Percentiles rank a stretch among this genome's conserved stretches.
Conservation (phyloP, 2,329 filamentous ascomycete genomes). For the Penicillium sp. region DNA sequence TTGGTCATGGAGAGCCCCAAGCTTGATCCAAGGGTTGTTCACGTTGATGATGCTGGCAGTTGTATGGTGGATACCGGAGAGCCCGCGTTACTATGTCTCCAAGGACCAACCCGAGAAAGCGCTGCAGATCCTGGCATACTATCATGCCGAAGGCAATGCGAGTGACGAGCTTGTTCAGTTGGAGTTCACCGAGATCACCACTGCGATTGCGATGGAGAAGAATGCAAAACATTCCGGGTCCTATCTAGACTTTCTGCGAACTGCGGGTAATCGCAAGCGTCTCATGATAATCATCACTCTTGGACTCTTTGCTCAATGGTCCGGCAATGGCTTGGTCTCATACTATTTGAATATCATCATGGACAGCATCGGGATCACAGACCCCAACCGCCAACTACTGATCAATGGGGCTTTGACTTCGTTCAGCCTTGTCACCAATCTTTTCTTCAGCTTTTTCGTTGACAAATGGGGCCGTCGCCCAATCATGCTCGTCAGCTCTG, state of each 20-base stretch:
- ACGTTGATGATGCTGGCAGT: slow-evolving; percentile 52
- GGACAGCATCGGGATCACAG: slow-evolving; percentile 37
- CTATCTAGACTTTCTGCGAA: slow-evolving; percentile 40
- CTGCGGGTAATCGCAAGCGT: slow-evolving; percentile 53
- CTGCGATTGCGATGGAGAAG: slow-evolving; percentile 35
- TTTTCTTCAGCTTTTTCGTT: slow-evolving; percentile 39
- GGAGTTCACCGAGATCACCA: slow-evolving; percentile 27
- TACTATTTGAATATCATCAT: slow-evolving; percentile 43
- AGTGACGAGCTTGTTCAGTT: slow-evolving; percentile 31
- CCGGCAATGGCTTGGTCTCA: slow-evolving; percentile 47
- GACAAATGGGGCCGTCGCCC: slow-evolving; percentile 44
- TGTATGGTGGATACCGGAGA: slow-evolving; percentile 64
- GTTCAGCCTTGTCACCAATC: slow-evolving; percentile 38
- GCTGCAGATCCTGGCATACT: slow-evolving; percentile 32
- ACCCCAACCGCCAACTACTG: slow-evolving; percentile 37
- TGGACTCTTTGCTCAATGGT: slow-evolving; percentile 58
- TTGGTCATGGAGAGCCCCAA: slow-evolving; percentile 49
- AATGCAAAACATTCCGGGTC: slow-evolving; percentile 1
- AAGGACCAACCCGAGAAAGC: slow-evolving; percentile 31
- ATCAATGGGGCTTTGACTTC: slow-evolving; percentile 45
- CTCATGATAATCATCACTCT: slow-evolving; percentile 53
- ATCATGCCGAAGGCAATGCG: slow-evolving; percentile 42
- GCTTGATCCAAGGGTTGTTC: slow-evolving; percentile 58
- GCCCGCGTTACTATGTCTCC: slow-evolving; percentile 51
- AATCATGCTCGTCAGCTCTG: slow-evolving; percentile 43